Conservation (phyloP, 225 moss, liverwort and hornwort genomes). For the Polytrichum formosum region DNA sequence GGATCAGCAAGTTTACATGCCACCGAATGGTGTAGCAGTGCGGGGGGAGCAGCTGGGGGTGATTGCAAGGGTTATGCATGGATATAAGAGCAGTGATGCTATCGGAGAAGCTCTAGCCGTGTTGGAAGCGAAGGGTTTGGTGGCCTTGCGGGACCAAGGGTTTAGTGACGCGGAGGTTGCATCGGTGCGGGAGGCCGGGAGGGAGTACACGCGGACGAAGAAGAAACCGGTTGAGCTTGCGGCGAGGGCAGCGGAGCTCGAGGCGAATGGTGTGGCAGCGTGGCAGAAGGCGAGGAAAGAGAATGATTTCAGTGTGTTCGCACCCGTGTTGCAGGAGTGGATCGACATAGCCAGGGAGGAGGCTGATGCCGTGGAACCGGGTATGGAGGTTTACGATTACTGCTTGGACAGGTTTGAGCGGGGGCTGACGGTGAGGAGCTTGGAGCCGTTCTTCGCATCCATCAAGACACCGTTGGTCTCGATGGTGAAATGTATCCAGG, state of each 20-base stretch:
- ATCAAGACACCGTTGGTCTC: constrained; percentile 17
- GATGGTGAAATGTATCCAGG: constrained; percentile 12
- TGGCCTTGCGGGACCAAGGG: constrained; percentile 1
- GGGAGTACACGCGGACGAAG: constrained; percentile 11
- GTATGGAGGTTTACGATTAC: constrained; percentile 15
- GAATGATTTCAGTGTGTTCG: constrained; percentile 15
- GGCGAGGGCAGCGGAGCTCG: constrained; percentile 11
- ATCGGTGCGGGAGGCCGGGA: constrained; percentile 15
- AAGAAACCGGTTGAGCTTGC: constrained; percentile 21
- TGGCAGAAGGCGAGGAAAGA: constrained; percentile 17
- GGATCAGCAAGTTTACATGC: constrained; percentile 26
- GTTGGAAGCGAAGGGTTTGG: not conserved
- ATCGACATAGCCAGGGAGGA: constrained; percentile 19
- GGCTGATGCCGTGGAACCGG: constrained; percentile 17
- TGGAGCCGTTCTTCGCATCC: constrained; percentile 20
- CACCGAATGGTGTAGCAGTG: constrained; percentile 14
- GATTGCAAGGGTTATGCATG: constrained; percentile 15
- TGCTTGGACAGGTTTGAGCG: constrained; percentile 23
- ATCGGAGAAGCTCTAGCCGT: constrained; percentile 11
- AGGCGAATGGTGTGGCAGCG: constrained; percentile 16
- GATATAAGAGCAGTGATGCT: constrained; percentile 4
- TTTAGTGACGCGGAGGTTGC: constrained; percentile 14
- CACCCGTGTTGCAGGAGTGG: constrained; percentile 25
- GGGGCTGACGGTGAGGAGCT: constrained; percentile 6
- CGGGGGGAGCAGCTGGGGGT: constrained; percentile 20